A percentile compares a stretch with the other conserved stretches of the same genome.
Evolutionary conservation across 129 eudicot genomes (phyloP).

Genomic region (Erigeron canadensis): DNA sequence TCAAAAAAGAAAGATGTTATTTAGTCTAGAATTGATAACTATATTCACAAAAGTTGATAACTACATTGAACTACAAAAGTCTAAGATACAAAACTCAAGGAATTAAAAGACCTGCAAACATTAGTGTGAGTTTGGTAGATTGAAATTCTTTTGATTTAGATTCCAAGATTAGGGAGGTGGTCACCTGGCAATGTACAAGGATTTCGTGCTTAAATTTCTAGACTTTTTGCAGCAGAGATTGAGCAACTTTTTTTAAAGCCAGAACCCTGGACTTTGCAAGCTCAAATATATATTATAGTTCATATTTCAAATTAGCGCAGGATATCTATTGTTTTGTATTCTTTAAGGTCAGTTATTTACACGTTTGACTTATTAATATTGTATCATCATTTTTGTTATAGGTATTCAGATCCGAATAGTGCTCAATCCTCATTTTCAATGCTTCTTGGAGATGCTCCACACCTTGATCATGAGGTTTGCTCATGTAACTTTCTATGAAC

Average conservation of each 20-base stretch:
- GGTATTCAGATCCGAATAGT: slow-evolving; percentile 95
- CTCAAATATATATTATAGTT: slow-evolving; percentile 1
- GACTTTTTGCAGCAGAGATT: slow-evolving; percentile 1
- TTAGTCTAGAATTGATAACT: background rate
- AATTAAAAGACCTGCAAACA: slow-evolving; percentile 6
- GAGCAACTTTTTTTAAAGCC: background rate
- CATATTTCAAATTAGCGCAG: background rate
- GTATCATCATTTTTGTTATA: slow-evolving; percentile 28
- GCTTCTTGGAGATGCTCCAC: slow-evolving; percentile 99
- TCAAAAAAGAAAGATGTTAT: background rate
- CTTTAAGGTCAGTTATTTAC: slow-evolving; percentile 1
- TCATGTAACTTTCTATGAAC: slow-evolving; percentile 20
- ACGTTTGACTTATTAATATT: slow-evolving; percentile 9
- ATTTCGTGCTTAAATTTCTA: no score
- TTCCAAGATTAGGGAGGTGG: no score
- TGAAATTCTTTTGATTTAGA: background rate
- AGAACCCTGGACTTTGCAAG: slow-evolving; percentile 12
- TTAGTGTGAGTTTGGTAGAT: background rate
- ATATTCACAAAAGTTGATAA: background rate
- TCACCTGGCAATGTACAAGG: no score
- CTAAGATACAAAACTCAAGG: background rate
- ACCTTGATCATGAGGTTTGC: slow-evolving; percentile 88
- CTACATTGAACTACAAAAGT: slow-evolving; percentile 4
- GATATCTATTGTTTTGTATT: slow-evolving; percentile 7
- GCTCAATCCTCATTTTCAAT: slow-evolving; percentile 93